Evolutionary conservation across 148 eudicot species (phyloP), one percentile per base, ranked within the genome.

Genomic region (Nepenthes mirabilis): DNA sequence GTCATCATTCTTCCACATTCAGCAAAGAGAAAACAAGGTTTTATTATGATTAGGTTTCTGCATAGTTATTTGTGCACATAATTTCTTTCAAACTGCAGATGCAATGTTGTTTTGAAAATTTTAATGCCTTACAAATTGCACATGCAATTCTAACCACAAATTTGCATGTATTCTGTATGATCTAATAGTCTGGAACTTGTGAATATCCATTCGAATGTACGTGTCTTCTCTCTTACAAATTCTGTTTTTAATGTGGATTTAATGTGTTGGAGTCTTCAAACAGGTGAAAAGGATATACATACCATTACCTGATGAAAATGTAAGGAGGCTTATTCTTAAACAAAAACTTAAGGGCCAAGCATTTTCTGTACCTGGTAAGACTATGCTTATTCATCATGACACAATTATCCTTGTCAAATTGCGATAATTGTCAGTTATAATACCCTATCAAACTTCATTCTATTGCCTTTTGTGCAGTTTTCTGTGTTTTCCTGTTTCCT

Each of bases 211-310:
- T 40, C 45, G 8, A 40, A 40, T 3, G 4, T 8, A 40, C 8
- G 8, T 40, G 6, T 40, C 8, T 40, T 40, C 8, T 40, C 45
- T 40, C 45, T 3, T 40, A 8, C 8, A 40, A 3, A 40, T 49
- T 49, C 52, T 12, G 11, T 2, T 49, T 2, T 60, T 50, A 12
- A 34, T 11, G 5, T 12, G 52, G 34, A 57, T 56, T 65, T 51
- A 60, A 36, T 53, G 49, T 57, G 50, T 65, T 61, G 64, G 35
- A 67, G 58, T 62, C n/a, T 32, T 54, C 77, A 57, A 36, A 63
- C 82, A 93, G 96, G 98, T 93, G 58, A 88, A 93, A 78, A 84
- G 87, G 79, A 93, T 93, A 59, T 93, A 89, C 77, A 89, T 93
- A 56, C 97, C 99, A 52, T 74, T 93, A 67, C 99, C 99, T 12